phyloP scores from a whole-genome alignment of 306 rosid species.

The Vigna trinervia region DNA sequence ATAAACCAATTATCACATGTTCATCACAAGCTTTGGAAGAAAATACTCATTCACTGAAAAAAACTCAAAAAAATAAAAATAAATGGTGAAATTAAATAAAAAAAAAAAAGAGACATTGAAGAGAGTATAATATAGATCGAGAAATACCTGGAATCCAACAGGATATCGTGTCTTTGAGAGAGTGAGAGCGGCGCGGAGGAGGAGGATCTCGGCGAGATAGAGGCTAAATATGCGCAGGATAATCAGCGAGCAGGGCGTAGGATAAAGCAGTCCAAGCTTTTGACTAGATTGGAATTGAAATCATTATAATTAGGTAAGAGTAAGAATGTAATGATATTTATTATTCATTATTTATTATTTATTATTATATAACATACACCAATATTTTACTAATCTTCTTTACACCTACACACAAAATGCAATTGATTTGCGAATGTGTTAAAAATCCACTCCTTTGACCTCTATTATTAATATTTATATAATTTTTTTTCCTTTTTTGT shows the following conservation, averaged over 20 bases:
- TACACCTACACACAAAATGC: too few relatives aligned
- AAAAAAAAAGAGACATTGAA: neutral
- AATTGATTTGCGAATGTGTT: too few relatives aligned
- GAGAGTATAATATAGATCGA: conserved; percentile 31
- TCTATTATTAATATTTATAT: too few relatives aligned
- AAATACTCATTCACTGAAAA: conserved; percentile 14
- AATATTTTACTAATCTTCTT: conserved; percentile 1
- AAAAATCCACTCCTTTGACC: too few relatives aligned
- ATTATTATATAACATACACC: neutral
- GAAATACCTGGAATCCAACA: conserved; percentile 42
- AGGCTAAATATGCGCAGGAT: conserved; percentile 57
- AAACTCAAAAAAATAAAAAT: neutral
- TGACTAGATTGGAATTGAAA: conserved; percentile 45
- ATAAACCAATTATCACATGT: conserved; percentile 8
- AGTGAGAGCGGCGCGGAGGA: conserved; percentile 5
- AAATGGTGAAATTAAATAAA: neutral
- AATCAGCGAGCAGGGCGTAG: conserved; percentile 52
- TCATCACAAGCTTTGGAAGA: neutral
- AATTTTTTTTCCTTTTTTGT: too few relatives aligned
- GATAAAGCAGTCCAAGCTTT: conserved; percentile 39
- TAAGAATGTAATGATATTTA: neutral
- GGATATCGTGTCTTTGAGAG: conserved; percentile 4
- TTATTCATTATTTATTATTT: neutral
- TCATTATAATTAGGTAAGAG: conserved; percentile 27
- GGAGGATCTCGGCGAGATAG: conserved; percentile 55